Evolutionary conservation across 139 green algal species (phyloP), one percentile per base, ranked within the genome.

Genomic region (Volvox reticuliferus): DNA sequence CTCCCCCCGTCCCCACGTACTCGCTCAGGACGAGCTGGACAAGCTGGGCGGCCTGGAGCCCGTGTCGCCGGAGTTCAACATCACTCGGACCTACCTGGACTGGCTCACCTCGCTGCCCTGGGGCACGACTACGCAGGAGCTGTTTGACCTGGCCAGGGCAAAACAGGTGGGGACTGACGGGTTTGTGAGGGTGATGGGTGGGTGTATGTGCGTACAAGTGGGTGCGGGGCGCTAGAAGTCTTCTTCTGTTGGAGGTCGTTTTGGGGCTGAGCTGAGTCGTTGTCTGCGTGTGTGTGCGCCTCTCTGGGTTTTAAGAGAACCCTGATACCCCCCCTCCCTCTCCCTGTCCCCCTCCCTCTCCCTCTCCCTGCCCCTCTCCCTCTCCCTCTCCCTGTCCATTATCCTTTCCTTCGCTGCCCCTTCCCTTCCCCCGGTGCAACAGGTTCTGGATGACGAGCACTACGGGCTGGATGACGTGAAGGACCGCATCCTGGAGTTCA

Each of bases 401-500:
- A 17, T 69, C 19, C 62, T 19, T 69, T 69, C 19, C 79, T 33
- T 35, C 37, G 55, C 62, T 55, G 30, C 79, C 62, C 50, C 44
- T 30, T 3, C 81, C 79, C 78, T 19, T 33, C 5, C 18, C 30
- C 35, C 65, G 62, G 44, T 76, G 21, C 36, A 12, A 13, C 78
- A 97, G 93, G 95, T 98, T 6, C 95, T 99, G 32, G 98, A 99
- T 86, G 97, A 97, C 86, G 98, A 99, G 86, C 98, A 99, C 93
- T 99, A 98, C 92, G 98, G 98, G 22, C 92, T 99, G 82, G 91
- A 96, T 26, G 98, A 99, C 82, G 98, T 99, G 22, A 99, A 99
- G 95, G 97, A 99, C 78, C 95, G 98, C 90, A 99, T 99, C 68
- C 93, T 99, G 73, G 98, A 99, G 95, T 99, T 99, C 94, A 99